Conservation (phyloP, 2,329 filamentous ascomycete species). For the Lecanoromycetidae sp. region DNA sequence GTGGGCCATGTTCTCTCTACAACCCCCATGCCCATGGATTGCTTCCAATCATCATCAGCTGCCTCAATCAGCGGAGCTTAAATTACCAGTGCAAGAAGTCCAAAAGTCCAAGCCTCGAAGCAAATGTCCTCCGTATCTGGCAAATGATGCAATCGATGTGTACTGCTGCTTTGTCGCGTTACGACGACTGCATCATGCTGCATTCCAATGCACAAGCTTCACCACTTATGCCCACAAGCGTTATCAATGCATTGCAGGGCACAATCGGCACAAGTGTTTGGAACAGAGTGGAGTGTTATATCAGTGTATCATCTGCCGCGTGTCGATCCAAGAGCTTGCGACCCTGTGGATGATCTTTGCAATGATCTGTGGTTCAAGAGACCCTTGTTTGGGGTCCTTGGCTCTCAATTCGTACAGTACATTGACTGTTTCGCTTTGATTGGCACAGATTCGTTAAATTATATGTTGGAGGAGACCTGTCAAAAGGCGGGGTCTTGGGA, state of each 20-base stretch:
- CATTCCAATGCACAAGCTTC: neutral
- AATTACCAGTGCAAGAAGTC: neutral
- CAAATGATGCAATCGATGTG: conserved; percentile 10
- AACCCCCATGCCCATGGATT: neutral
- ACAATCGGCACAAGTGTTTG: neutral
- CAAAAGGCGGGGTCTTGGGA: too few species aligned
- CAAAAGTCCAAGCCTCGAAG: neutral
- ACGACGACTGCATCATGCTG: conserved; percentile 1
- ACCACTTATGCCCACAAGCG: conserved; percentile 3
- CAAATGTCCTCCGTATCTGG: neutral
- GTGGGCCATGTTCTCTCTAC: neutral
- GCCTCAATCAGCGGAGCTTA: neutral
- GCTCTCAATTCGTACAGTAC: too few species aligned
- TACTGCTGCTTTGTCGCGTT: conserved; percentile 1
- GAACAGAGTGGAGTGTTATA: neutral
- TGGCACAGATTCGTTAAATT: too few species aligned
- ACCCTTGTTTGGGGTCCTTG: too few species aligned
- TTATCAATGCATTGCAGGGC: conserved; percentile 3
- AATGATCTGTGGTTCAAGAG: too few species aligned
- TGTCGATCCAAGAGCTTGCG: too few species aligned
- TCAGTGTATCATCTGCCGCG: conserved; percentile 4
- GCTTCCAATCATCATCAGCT: conserved; percentile 2
- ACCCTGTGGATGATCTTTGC: too few species aligned
- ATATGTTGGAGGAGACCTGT: too few species aligned
- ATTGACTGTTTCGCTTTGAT: too few species aligned